Conservation (phyloP, 495 filamentous ascomycete species). For the Neurospora sp. region DNA sequence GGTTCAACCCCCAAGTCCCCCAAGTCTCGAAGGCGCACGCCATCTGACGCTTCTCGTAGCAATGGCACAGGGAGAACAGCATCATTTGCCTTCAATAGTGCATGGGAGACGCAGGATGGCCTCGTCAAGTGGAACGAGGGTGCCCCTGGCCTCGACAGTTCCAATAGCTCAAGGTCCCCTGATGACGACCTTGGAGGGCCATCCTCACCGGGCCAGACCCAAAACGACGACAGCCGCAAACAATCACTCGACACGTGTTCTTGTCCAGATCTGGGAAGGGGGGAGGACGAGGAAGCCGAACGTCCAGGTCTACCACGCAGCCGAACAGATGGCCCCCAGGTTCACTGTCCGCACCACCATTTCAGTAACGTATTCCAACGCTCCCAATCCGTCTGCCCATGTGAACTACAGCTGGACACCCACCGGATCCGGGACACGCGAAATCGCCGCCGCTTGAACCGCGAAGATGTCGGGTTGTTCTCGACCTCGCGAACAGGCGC, state of each 20-base stretch:
- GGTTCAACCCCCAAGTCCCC: neutral
- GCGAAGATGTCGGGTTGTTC: constrained; percentile 1
- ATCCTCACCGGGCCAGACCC: neutral
- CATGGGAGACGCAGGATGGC: neutral
- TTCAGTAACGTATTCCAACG: neutral
- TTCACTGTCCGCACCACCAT: neutral
- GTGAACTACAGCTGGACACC: neutral
- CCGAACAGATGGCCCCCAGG: neutral
- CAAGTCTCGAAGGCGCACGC: neutral
- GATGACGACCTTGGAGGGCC: neutral
- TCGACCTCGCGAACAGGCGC: neutral
- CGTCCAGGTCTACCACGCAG: neutral
- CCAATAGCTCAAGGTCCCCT: neutral
- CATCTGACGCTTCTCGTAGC: neutral
- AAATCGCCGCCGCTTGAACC: constrained; percentile 6
- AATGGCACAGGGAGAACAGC: neutral
- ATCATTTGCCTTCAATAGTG: neutral
- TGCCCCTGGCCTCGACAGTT: neutral
- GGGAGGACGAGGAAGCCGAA: neutral
- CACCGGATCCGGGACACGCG: neutral
- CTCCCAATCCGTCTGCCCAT: constrained; percentile 10
- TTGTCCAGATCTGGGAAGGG: constrained; percentile 7
- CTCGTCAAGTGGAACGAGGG: neutral
- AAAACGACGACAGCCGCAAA: neutral
- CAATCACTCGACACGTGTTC: constrained; percentile 4